Percentiles rank a stretch among this genome's conserved stretches.
phyloP scores from a whole-genome alignment of 495 filamentous ascomycete genomes.

The Xylaria longipes region DNA sequence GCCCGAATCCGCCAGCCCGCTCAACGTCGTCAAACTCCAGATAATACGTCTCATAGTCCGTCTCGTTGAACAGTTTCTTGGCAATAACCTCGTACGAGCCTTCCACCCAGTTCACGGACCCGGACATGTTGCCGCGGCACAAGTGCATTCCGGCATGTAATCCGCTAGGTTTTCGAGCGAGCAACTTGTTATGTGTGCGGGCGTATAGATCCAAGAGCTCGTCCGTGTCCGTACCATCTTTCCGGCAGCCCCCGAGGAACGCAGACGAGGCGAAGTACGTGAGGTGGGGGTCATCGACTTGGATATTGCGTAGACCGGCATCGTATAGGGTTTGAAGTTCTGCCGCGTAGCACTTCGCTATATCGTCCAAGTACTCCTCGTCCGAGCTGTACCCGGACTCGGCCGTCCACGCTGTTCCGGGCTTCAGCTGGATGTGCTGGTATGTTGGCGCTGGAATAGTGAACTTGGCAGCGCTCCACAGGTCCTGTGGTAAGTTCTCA shows the following conservation, averaged over 20 bases:
- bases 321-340: slow-evolving; percentile 73
- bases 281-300: slow-evolving; percentile 78
- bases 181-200: slow-evolving; percentile 74
- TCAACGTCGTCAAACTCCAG: slow-evolving; percentile 82
- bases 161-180: slow-evolving; percentile 66
- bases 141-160: slow-evolving; percentile 77
- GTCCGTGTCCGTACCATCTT: slow-evolving; percentile 64
- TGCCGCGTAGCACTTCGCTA: slow-evolving; percentile 73
- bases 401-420: slow-evolving; percentile 70
- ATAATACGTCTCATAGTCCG: slow-evolving; percentile 80
- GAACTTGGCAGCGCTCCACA: slow-evolving; percentile 70
- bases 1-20: slow-evolving; percentile 79
- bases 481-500: slow-evolving; percentile 59
- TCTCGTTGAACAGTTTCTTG: slow-evolving; percentile 75
- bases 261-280: slow-evolving; percentile 79
- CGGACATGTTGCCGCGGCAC: slow-evolving; percentile 81
- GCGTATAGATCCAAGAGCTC: slow-evolving; percentile 75
- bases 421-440: slow-evolving; percentile 74
- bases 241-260: slow-evolving; percentile 69
- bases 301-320: slow-evolving; percentile 72
- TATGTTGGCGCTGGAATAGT: slow-evolving; percentile 73
- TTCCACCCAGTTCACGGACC: slow-evolving; percentile 75
- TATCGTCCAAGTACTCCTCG: slow-evolving; percentile 74
- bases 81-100: slow-evolving; percentile 83
- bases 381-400: slow-evolving; percentile 67